Conservation (phyloP, 768 basidiomycete species). For the Tricholoma furcatifolium region DNA sequence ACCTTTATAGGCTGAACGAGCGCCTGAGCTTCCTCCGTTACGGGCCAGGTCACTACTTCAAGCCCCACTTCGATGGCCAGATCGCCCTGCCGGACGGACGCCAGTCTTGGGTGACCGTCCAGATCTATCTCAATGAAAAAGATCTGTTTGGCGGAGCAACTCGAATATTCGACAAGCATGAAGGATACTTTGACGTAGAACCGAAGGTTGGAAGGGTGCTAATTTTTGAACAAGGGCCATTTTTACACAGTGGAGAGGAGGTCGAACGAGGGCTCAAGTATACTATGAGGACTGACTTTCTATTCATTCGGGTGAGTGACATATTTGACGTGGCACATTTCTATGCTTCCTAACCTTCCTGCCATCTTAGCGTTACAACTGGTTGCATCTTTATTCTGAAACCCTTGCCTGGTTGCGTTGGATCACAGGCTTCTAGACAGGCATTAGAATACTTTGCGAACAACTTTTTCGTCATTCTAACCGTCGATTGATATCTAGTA, state of each 20-base stretch:
- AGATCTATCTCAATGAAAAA: conserved; percentile 43
- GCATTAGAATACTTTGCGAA: too few species aligned
- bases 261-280: conserved; percentile 39
- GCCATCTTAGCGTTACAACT: too few species aligned
- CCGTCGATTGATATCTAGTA: too few species aligned
- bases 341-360: too few species aligned
- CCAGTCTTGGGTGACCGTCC: conserved; percentile 39
- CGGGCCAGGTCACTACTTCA: conserved; percentile 42
- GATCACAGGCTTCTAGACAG: too few species aligned
- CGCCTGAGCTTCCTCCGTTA: conserved; percentile 45
- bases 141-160: conserved; percentile 40
- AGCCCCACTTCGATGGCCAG: conserved; percentile 37
- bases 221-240: conserved; percentile 41
- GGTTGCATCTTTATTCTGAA: too few species aligned
- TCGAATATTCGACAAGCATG: conserved; percentile 29
- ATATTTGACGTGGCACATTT: too few species aligned
- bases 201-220: conserved; percentile 42
- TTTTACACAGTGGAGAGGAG: conserved; percentile 43
- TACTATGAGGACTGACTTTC: conserved; percentile 39
- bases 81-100: conserved; percentile 35
- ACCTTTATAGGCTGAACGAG: conserved; percentile 34
- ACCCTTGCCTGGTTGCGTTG: too few species aligned
- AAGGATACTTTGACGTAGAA: conserved; percentile 36
- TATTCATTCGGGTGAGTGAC: conserved; percentile 27
- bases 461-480: too few species aligned